Evolutionary conservation across 2,329 filamentous ascomycete species (phyloP).

Genomic region (Aspergillus luchuensis): DNA sequence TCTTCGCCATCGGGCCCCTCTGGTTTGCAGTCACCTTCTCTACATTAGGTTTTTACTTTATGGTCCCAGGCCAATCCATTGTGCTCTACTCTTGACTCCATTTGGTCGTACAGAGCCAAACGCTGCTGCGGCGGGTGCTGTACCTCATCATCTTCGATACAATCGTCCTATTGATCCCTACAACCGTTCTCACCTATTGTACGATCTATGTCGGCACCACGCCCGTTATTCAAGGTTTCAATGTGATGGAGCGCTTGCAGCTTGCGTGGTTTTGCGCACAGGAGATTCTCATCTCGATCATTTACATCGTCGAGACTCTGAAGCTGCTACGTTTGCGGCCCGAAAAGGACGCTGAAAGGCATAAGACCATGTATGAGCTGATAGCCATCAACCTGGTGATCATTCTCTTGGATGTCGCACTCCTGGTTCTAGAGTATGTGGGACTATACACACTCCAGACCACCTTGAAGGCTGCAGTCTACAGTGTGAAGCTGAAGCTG

Average conservation of each 20-base stretch:
- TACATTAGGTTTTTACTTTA: constrained; percentile 58
- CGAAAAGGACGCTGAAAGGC: constrained; percentile 38
- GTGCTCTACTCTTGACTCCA: constrained; percentile 66
- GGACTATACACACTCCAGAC: constrained; percentile 49
- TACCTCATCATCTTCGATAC: constrained; percentile 61
- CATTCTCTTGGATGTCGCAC: constrained; percentile 48
- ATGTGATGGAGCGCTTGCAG: constrained; percentile 47
- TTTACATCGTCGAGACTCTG: constrained; percentile 57
- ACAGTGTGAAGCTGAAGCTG: constrained; percentile 54
- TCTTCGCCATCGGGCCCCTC: constrained; percentile 37
- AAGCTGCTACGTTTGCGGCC: constrained; percentile 44
- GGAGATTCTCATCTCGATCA: constrained; percentile 49
- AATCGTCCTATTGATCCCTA: constrained; percentile 55
- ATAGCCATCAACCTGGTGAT: constrained; percentile 53
- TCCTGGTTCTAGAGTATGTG: constrained; percentile 48
- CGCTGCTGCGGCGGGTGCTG: constrained; percentile 52
- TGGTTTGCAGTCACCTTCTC: constrained; percentile 45
- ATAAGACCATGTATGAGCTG: constrained; percentile 51
- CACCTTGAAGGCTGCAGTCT: constrained; percentile 49
- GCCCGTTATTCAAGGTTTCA: constrained; percentile 42
- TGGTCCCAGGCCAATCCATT: constrained; percentile 64
- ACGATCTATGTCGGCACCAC: constrained; percentile 28
- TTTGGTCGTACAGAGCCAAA: constrained; percentile 56
- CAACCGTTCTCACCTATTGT: constrained; percentile 57
- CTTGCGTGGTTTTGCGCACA: constrained; percentile 48